A percentile compares a stretch with the other conserved stretches of the same genome.
These are phyloP conservation scores for Exophiala oligosperma DNA, from an alignment of 2,329 filamentous ascomycete species.

Conservation along the genomic window DNA sequence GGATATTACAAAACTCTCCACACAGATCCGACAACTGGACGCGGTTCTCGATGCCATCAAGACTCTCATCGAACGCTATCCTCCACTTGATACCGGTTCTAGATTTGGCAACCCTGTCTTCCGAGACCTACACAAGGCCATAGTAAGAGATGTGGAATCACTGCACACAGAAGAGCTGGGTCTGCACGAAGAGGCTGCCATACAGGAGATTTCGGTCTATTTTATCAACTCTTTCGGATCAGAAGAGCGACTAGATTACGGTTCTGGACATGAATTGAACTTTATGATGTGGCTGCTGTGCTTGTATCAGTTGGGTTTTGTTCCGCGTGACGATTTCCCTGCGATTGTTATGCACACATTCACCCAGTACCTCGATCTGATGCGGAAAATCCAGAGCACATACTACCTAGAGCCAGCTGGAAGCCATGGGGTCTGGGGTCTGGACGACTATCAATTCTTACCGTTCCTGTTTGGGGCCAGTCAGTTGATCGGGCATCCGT, in stretches of 20 bases:
- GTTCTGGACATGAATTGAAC: constrained; percentile 95
- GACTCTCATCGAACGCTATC: constrained; percentile 65
- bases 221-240: constrained; percentile 84
- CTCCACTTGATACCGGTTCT: constrained; percentile 84
- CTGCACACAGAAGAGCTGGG: constrained; percentile 45
- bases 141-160: constrained; percentile 39
- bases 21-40: constrained; percentile 64
- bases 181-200: constrained; percentile 48
- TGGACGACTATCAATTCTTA: constrained; percentile 96
- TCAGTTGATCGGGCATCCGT: constrained; percentile 82
- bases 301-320: constrained; percentile 72
- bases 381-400: constrained; percentile 83
- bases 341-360: constrained; percentile 77
- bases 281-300: constrained; percentile 97
- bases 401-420: constrained; percentile 98
- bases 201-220: constrained; percentile 75
- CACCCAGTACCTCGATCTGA: constrained; percentile 75
- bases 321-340: constrained; percentile 68
- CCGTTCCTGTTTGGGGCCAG: constrained; percentile 94
- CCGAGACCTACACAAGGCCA: constrained; percentile 68
- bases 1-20: constrained; percentile 60
- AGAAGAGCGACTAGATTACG: constrained; percentile 86
- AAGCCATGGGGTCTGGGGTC: constrained; percentile 95
- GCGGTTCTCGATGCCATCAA: constrained; percentile 70
- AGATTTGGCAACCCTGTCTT: constrained; percentile 95